These are phyloP conservation scores for Neurospora sp. DNA, from an alignment of 495 filamentous ascomycete genomes.

Conservation along the genomic window DNA sequence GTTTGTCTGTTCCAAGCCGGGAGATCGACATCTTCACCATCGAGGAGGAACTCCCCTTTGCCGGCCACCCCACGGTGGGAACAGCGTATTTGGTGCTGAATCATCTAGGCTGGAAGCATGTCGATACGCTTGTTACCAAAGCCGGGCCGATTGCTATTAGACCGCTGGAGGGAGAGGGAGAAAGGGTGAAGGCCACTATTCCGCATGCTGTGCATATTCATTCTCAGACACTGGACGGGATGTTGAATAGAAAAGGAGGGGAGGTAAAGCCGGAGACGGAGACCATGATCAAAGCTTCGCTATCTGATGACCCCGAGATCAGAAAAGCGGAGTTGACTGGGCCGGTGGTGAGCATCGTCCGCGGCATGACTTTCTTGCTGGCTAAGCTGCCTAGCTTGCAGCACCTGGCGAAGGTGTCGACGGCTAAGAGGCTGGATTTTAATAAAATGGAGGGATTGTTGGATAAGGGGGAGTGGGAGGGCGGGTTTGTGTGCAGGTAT, in stretches of 20 bases:
- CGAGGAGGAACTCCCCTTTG: conserved; percentile 56
- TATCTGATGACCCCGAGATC: conserved; percentile 19
- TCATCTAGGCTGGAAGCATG: conserved; percentile 21
- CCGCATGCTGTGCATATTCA: conserved; percentile 62
- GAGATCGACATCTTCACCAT: conserved; percentile 64
- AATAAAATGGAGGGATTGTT: conserved; percentile 21
- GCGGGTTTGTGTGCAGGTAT: conserved; percentile 44
- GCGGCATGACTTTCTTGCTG: conserved; percentile 58
- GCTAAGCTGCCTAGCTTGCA: conserved; percentile 40
- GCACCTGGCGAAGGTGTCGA: conserved; percentile 27
- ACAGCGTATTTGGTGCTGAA: conserved; percentile 45
- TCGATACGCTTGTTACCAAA: conserved; percentile 45
- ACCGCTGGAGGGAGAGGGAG: background rate
- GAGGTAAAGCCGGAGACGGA: background rate
- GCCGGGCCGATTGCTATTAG: conserved; percentile 44
- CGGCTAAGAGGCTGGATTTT: conserved; percentile 19
- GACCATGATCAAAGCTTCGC: conserved; percentile 1
- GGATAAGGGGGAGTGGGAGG: conserved; percentile 47
- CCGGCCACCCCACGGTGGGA: conserved; percentile 72
- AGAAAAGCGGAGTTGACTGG: conserved; percentile 26
- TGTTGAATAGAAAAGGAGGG: background rate
- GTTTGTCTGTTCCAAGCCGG: conserved; percentile 8
- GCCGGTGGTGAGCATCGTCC: conserved; percentile 54
- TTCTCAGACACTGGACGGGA: conserved; percentile 16
- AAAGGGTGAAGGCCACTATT: conserved; percentile 42